Percentiles rank a stretch among this genome's conserved stretches.
Evolutionary conservation across 805 yeast species (phyloP).

Genomic region (Lipomyces sp.): DNA sequence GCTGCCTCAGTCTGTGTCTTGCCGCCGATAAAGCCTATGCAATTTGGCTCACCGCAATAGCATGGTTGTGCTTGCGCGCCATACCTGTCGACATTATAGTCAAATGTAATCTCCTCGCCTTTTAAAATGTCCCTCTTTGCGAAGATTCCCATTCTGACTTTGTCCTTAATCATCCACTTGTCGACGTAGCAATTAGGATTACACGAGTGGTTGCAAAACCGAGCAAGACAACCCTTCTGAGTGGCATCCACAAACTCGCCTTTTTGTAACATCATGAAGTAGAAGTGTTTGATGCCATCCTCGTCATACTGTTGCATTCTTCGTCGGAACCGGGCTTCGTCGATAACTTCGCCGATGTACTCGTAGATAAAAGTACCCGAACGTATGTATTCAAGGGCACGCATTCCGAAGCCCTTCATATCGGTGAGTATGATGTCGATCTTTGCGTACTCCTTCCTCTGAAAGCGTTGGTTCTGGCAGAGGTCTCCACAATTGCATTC

Average conservation of each 20-base stretch:
- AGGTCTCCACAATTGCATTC: slow-evolving; percentile 68
- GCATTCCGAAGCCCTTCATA: slow-evolving; percentile 83
- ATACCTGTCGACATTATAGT: slow-evolving; percentile 91
- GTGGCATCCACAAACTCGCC: slow-evolving; percentile 96
- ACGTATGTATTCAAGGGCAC: slow-evolving; percentile 59
- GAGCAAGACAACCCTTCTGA: slow-evolving; percentile 76
- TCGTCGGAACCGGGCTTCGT: slow-evolving; percentile 66
- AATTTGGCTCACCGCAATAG: slow-evolving; percentile 88
- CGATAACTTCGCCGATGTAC: slow-evolving; percentile 91
- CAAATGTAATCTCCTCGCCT: slow-evolving; percentile 91
- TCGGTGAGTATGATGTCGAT: slow-evolving; percentile 84
- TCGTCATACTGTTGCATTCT: slow-evolving; percentile 73
- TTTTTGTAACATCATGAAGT: slow-evolving; percentile 84
- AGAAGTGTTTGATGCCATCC: slow-evolving; percentile 84
- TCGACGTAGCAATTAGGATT: slow-evolving; percentile 92
- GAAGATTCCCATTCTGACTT: slow-evolving; percentile 90
- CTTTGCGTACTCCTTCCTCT: slow-evolving; percentile 63
- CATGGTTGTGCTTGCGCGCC: slow-evolving; percentile 95
- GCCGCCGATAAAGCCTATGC: slow-evolving; percentile 93
- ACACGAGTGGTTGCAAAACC: slow-evolving; percentile 94
- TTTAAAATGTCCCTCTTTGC: slow-evolving; percentile 65
- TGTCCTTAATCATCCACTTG: slow-evolving; percentile 94
- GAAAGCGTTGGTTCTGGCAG: slow-evolving; percentile 89
- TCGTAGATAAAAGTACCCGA: slow-evolving; percentile 79
- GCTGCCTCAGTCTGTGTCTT: slow-evolving; percentile 95